These are phyloP conservation scores for Flaveria sonorensis DNA, from an alignment of 129 eudicot species.

Conservation along the genomic window DNA sequence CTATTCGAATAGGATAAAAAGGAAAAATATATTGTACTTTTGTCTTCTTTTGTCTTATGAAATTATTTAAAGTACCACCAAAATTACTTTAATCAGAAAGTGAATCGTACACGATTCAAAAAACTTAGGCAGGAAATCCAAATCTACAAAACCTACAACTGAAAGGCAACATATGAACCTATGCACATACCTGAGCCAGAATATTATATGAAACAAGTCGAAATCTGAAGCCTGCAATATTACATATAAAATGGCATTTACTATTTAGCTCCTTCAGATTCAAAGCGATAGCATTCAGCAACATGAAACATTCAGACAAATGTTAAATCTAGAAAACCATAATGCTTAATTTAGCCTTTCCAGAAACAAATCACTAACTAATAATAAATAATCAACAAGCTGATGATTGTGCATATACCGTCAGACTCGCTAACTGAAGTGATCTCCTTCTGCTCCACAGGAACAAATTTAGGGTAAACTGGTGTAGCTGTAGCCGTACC, in stretches of 20 bases:
- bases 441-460: constrained; percentile 64
- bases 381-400: constrained; percentile 1
- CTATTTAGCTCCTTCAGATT: constrained; percentile 14
- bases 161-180: constrained; percentile 4
- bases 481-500: constrained; percentile 32
- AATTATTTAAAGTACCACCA: too few relatives aligned
- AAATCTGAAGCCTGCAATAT: constrained; percentile 61
- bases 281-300: constrained; percentile 5
- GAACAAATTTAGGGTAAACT: constrained; percentile 61
- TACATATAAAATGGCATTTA: neutral
- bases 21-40: too few relatives aligned
- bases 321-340: neutral
- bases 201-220: constrained; percentile 82
- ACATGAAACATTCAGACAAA: neutral
- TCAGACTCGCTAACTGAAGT: constrained; percentile 59
- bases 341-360: neutral
- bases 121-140: too few relatives aligned
- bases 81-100: too few relatives aligned
- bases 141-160: too few relatives aligned
- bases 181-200: constrained; percentile 77
- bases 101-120: too few relatives aligned
- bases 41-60: too few relatives aligned
- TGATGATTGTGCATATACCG: constrained; percentile 41
- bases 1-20: too few relatives aligned
- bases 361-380: neutral